Evolutionary conservation across 1,284 basidiomycete species (phyloP), one percentile per base, ranked within the genome.

Genomic region (Filobasidium uniguttulatum): DNA sequence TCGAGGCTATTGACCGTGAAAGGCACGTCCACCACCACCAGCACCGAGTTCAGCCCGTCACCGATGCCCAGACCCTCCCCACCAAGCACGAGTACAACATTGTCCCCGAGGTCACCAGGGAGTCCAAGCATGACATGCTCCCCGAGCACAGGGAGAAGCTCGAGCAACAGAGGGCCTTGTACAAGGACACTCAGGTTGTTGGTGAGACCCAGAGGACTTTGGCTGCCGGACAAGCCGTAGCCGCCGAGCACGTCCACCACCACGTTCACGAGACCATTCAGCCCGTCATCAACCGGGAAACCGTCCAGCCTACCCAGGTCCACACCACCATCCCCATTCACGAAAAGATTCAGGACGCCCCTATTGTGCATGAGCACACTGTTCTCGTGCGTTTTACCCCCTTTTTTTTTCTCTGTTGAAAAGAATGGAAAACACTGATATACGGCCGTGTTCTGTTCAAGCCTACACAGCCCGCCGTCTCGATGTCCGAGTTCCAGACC

Each of bases 1-100:
- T 54, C 38, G 63, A 69, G 59, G 67, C 67, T 25, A 52, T 67
- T 49, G 65, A 69, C 63, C 57, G 64, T 20, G 67, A 69, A 56
- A 55, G 60, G 43, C 67, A 69, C 46, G 53, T 67, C 48, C 36
- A 34, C 44, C 46, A 52, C 41, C 51, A 49, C 34, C 53, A 66
- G 59, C 66, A 68, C 64, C 66, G 66, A 51, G 58, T 69, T 45
- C 66, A 68, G 57, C 67, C 67, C 46, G 60, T 69, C 36, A 55
- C 53, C 35, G 56, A 64, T 60, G 50, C 62, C 35, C 40, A 43
- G 54, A 49, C 52, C 25, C 57, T 65, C 33, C 56, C 58, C 31
- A 62, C 62, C 38, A 53, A 69, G 59, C 65, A 69, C 53, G 55
- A 63, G 47, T 41, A 59, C 48, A 55, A 57, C 31, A 56, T 59